phyloP scores from a whole-genome alignment of 208 protist genomes.

The Leishmania amazonensis region DNA sequence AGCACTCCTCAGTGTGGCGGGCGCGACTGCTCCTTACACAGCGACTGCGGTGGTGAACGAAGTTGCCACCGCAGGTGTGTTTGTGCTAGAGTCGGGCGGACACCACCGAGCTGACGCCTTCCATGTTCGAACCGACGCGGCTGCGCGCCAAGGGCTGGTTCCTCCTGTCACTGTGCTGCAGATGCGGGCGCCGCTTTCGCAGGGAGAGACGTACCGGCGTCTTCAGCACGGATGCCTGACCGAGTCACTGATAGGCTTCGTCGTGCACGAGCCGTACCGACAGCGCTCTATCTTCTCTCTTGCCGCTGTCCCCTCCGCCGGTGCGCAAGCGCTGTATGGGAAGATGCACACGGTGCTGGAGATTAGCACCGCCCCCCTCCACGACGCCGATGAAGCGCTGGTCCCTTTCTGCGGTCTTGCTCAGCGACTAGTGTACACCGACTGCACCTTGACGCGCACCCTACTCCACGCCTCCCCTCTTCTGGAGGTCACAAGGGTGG shows the following conservation, averaged over 20 bases:
- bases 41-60: slow-evolving; percentile 1
- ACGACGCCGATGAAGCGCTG: slow-evolving; percentile 37
- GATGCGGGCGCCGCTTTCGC: neutral
- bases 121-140: slow-evolving; percentile 7
- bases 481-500: slow-evolving; percentile 12
- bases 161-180: slow-evolving; percentile 15
- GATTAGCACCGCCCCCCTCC: slow-evolving; percentile 22
- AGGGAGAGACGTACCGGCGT: neutral
- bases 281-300: slow-evolving; percentile 21
- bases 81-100: slow-evolving; percentile 4
- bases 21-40: slow-evolving; percentile 8
- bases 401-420: slow-evolving; percentile 38
- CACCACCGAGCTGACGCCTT: slow-evolving; percentile 9
- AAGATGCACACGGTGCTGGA: slow-evolving; percentile 40
- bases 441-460: slow-evolving; percentile 28
- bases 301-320: neutral
- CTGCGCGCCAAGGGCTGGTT: slow-evolving; percentile 1
- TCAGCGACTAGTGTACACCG: slow-evolving; percentile 37
- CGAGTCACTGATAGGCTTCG: slow-evolving; percentile 6
- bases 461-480: slow-evolving; percentile 7
- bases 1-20: slow-evolving; percentile 13
- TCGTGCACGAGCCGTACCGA: slow-evolving; percentile 9
- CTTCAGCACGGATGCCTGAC: slow-evolving; percentile 17
- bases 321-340: neutral
- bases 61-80: neutral